phyloP scores from a whole-genome alignment of 176 grass and related monocot genomes.

The Alopecurus myosuroides region DNA sequence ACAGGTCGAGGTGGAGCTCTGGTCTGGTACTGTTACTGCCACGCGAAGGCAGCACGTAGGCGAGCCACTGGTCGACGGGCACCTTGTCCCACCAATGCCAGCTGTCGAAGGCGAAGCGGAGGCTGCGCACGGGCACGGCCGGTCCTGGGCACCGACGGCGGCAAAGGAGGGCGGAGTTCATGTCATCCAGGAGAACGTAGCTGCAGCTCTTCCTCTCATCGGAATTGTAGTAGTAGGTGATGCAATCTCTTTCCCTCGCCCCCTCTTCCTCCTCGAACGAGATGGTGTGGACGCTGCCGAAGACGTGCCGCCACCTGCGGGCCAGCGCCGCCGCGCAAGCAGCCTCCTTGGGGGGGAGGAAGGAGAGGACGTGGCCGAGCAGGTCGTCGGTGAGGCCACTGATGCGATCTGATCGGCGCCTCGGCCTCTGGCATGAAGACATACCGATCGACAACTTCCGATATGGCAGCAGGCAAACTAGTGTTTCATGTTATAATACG shows the following conservation, averaged over 20 bases:
- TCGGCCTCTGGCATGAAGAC: neutral
- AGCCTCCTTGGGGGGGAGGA: neutral
- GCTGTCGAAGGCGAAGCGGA: neutral
- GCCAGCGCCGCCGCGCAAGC: neutral
- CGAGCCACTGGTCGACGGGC: neutral
- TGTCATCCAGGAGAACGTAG: accelerated
- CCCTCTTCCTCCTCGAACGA: neutral
- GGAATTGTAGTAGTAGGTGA: neutral
- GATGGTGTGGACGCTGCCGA: constrained; percentile 2
- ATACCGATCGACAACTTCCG: neutral
- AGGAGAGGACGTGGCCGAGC: neutral
- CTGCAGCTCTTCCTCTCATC: neutral
- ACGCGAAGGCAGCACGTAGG: neutral
- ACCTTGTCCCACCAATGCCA: neutral
- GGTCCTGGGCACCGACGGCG: neutral
- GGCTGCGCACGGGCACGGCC: neutral
- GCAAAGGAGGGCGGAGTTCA: neutral
- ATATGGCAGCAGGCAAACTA: neutral
- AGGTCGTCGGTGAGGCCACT: neutral
- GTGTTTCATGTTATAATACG: too few species aligned
- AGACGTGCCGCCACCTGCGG: neutral
- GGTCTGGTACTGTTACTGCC: neutral
- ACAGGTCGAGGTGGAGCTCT: neutral
- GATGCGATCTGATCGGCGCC: neutral
- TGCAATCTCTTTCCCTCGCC: neutral